Conservation (phyloP, 306 rosid species). For the Cucumis sativus region Cucumber_9930_V3 NC_026657.2:825501-826000, state of each 20-base stretch:
- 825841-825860: not conserved
- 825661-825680: not conserved
- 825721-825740: constrained; percentile 62
- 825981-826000: not conserved
- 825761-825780: not conserved
- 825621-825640: not conserved
- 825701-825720: constrained; percentile 58
- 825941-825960: not conserved
- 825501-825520: not conserved
- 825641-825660: constrained; percentile 4
- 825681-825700: constrained; percentile 28
- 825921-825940: not conserved
- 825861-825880: not conserved
- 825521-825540: not conserved
- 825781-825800: not conserved
- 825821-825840: not conserved
- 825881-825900: not conserved
- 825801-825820: not conserved
- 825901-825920: too few relatives aligned
- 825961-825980: not conserved
- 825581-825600: constrained; percentile 73
- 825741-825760: constrained; percentile 37
- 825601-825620: constrained; percentile 42
- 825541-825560: constrained; percentile 21
- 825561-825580: constrained; percentile 80